phyloP scores from a whole-genome alignment of 164 flowering plant genomes.

The Euptelea pleiosperma region DNA sequence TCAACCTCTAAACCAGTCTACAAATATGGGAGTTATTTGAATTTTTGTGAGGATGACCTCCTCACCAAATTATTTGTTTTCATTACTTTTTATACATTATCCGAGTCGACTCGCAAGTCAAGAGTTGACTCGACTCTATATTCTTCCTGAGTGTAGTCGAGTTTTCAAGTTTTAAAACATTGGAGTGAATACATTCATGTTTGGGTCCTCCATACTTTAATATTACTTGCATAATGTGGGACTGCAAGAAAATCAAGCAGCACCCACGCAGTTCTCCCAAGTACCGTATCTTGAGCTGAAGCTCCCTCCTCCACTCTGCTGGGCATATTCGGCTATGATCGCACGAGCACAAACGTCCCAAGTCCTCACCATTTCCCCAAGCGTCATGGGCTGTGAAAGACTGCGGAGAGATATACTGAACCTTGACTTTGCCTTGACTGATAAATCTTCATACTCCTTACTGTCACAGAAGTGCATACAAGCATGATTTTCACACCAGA shows the following conservation, averaged over 20 bases:
- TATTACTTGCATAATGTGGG: too few relatives aligned
- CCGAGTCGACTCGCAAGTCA: too few relatives aligned
- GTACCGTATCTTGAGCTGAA: conserved; percentile 77
- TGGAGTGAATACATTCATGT: too few relatives aligned
- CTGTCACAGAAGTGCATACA: conserved; percentile 29
- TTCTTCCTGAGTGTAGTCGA: too few relatives aligned
- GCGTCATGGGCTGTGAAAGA: conserved; percentile 68
- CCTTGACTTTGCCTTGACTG: conserved; percentile 53
- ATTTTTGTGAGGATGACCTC: too few relatives aligned
- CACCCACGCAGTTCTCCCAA: conserved; percentile 67
- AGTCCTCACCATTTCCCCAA: conserved; percentile 62
- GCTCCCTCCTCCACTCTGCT: conserved; percentile 74
- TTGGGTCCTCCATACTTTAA: too few relatives aligned
- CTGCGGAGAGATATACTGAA: conserved; percentile 54
- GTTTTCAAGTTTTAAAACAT: too few relatives aligned
- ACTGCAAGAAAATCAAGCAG: conserved; percentile 13
- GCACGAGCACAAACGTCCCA: conserved; percentile 81
- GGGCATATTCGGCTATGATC: conserved; percentile 59
- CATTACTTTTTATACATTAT: too few relatives aligned
- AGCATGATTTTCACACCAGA: not conserved
- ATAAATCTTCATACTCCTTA: conserved; percentile 60
- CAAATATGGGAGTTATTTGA: too few relatives aligned
- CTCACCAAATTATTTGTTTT: too few relatives aligned
- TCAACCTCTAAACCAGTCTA: too few relatives aligned
- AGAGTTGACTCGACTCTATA: too few relatives aligned